Conservation (phyloP, 2,329 filamentous ascomycete species). For the Graphilbum sp. region DNA sequence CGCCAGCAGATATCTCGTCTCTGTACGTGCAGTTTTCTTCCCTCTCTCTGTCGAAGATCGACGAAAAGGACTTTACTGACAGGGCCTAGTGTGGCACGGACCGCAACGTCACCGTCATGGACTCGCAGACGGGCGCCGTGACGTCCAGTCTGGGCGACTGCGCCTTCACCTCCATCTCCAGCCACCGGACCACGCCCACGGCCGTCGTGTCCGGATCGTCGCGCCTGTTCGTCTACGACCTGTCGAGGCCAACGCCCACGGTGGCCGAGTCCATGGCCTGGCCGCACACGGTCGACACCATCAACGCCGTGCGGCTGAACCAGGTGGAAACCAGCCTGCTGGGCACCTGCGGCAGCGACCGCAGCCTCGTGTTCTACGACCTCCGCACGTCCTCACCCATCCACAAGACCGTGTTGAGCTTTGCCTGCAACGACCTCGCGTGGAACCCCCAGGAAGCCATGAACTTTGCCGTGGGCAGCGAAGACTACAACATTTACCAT, state of each 20-base stretch:
- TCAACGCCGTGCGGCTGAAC: constrained; percentile 80
- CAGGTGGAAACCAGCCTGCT: constrained; percentile 85
- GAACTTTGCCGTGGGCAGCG: constrained; percentile 75
- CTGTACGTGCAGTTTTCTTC: constrained; percentile 50
- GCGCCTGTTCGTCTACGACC: constrained; percentile 9
- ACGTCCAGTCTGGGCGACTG: constrained; percentile 72
- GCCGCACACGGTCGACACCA: constrained; percentile 54
- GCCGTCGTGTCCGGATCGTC: constrained; percentile 9
- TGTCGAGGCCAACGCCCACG: constrained; percentile 5
- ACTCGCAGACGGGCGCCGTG: constrained; percentile 70
- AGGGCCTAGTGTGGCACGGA: constrained; percentile 74
- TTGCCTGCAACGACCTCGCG: constrained; percentile 67
- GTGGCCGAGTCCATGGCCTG: constrained; percentile 9
- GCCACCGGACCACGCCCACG: constrained; percentile 7
- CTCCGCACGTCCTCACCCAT: constrained; percentile 73
- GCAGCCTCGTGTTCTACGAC: constrained; percentile 81
- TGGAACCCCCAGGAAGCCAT: constrained; percentile 72
- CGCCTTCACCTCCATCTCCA: constrained; percentile 48
- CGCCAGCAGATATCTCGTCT: constrained; percentile 9
- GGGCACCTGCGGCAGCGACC: constrained; percentile 70
- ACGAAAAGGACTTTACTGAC: too few species aligned
- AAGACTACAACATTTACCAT: constrained; percentile 84
- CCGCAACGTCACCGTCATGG: constrained; percentile 75
- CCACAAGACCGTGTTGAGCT: constrained; percentile 62
- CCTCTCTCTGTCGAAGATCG: too few species aligned